Evolutionary conservation across 1,139 yeast species (phyloP).

Genomic region (Debaryomyces subglobosus): DNA sequence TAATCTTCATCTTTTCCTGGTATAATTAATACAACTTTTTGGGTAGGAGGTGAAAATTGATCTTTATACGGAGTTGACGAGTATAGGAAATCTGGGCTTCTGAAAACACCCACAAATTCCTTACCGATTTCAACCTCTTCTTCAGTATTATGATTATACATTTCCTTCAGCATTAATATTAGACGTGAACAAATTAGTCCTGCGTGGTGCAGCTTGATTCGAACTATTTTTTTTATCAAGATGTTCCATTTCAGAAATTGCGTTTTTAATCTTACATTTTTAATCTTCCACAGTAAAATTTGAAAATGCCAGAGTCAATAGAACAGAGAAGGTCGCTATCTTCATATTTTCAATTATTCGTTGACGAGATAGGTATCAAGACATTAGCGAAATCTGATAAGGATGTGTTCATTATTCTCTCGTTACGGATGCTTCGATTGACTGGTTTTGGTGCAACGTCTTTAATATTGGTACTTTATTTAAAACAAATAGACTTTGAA

Average conservation of each 20-base stretch:
- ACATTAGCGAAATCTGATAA: slow-evolving; percentile 28
- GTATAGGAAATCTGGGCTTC: slow-evolving; percentile 1
- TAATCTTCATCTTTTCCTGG: neutral
- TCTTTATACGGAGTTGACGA: slow-evolving; percentile 2
- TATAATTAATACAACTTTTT: neutral
- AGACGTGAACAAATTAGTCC: neutral
- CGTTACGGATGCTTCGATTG: slow-evolving; percentile 39
- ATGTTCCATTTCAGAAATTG: no score
- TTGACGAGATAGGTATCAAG: slow-evolving; percentile 29
- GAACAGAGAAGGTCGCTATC: neutral
- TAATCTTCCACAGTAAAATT: no score
- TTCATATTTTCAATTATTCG: neutral
- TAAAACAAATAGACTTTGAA: slow-evolving; percentile 32
- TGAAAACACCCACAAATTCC: neutral
- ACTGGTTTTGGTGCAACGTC: slow-evolving; percentile 47
- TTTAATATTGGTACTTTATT: slow-evolving; percentile 40
- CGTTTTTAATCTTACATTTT: no score
- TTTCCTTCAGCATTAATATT: neutral
- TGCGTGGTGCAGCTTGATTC: neutral
- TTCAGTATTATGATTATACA: neutral
- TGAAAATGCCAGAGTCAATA: neutral
- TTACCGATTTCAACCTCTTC: neutral
- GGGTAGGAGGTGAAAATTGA: slow-evolving; percentile 2
- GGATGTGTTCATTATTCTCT: slow-evolving; percentile 35
- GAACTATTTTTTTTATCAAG: neutral